Evolutionary conservation across 306 rosid species (phyloP).

Genomic region (Dryas octopetala): DNA sequence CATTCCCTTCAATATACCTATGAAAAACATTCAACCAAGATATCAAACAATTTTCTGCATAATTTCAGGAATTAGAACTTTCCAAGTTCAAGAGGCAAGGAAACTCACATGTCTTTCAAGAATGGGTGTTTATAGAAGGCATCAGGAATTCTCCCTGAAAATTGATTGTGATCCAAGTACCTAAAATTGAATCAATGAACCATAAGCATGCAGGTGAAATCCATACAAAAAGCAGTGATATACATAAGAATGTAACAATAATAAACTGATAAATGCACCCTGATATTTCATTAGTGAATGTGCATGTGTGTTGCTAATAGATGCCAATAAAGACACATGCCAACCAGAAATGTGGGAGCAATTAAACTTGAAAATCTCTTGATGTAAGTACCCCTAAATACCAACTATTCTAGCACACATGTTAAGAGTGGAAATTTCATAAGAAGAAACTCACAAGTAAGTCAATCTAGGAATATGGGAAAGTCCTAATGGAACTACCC

Average conservation of each 20-base stretch:
- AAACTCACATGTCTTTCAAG: conserved; percentile 95
- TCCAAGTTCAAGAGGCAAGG: not conserved
- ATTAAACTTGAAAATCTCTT: not conserved
- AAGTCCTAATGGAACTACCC: conserved; percentile 76
- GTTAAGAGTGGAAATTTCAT: not conserved
- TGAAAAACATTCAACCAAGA: not conserved
- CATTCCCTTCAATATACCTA: conserved; percentile 90
- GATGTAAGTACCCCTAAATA: conserved; percentile 6
- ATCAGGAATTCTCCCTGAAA: conserved; percentile 89
- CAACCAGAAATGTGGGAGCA: not conserved
- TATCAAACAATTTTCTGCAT: conserved; percentile 13
- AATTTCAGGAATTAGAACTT: conserved; percentile 5
- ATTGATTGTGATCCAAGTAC: conserved; percentile 97
- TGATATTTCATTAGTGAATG: not conserved
- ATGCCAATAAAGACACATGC: not conserved
- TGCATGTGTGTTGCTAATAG: not conserved
- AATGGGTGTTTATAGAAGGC: conserved; percentile 87
- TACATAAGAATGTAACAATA: not conserved
- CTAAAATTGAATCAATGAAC: conserved; percentile 40
- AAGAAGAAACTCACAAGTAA: conserved; percentile 72
- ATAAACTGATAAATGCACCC: not conserved
- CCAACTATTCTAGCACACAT: conserved; percentile 16
- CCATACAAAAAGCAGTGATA: not conserved
- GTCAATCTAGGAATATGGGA: conserved; percentile 84
- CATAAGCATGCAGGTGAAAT: not conserved